Conservation (phyloP, 1,284 basidiomycete genomes). For the Fomitopsis pinicola region DNA sequence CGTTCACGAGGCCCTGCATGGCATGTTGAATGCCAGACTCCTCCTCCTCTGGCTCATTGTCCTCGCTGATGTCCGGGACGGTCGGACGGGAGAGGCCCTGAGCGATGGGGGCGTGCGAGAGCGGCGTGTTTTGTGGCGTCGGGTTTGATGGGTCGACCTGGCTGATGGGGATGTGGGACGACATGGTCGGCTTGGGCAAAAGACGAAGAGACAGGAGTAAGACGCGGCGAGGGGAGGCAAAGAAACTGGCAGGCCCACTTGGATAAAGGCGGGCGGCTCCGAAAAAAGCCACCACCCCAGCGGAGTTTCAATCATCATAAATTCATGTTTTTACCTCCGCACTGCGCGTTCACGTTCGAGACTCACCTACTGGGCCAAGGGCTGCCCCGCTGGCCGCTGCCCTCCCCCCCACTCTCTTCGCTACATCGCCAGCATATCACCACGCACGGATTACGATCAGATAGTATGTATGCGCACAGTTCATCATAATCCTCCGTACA, state of each 20-base stretch:
- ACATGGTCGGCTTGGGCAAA: slow-evolving; percentile 31
- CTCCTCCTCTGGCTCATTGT: slow-evolving; percentile 53
- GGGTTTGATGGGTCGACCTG: slow-evolving; percentile 55
- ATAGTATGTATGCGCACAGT: neutral
- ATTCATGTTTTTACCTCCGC: neutral
- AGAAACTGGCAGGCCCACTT: slow-evolving; percentile 1
- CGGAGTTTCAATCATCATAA: slow-evolving; percentile 18
- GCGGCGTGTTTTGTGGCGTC: slow-evolving; percentile 80
- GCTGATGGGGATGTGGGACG: slow-evolving; percentile 43
- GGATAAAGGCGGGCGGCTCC: slow-evolving; percentile 5
- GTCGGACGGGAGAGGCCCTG: slow-evolving; percentile 63
- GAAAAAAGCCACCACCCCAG: slow-evolving; percentile 13
- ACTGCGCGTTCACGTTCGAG: neutral
- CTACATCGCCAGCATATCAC: neutral
- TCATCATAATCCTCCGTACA: neutral
- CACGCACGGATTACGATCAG: neutral
- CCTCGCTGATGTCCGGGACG: slow-evolving; percentile 67
- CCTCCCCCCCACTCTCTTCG: neutral
- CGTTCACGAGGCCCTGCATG: slow-evolving; percentile 59
- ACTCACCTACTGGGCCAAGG: slow-evolving; percentile 1
- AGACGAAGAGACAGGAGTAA: slow-evolving; percentile 1
- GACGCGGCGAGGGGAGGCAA: slow-evolving; percentile 6
- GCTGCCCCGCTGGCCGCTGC: neutral
- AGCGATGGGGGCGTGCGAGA: slow-evolving; percentile 66
- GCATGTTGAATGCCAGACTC: slow-evolving; percentile 39